Percentiles rank a stretch among this genome's conserved stretches.
Conservation (phyloP, 306 rosid species). For the Begonia fuchsioides region DNA sequence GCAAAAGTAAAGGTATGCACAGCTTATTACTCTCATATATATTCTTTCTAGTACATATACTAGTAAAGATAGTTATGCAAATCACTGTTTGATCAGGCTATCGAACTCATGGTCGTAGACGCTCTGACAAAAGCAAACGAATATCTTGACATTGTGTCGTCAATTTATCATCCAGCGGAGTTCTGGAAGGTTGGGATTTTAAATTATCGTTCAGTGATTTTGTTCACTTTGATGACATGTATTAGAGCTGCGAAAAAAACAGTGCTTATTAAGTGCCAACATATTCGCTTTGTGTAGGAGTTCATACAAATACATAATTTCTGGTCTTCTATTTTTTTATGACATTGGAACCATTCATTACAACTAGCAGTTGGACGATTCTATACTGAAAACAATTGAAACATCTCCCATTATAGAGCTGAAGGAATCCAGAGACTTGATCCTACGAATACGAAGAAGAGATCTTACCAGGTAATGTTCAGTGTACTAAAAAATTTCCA, state of each 20-base stretch:
- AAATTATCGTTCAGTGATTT: too few species aligned
- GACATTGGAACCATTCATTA: slow-evolving; percentile 6
- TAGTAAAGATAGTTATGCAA: too few species aligned
- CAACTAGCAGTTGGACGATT: slow-evolving; percentile 68
- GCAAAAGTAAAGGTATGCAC: slow-evolving; percentile 77
- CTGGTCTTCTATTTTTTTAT: too few species aligned
- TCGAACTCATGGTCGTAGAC: slow-evolving; percentile 88
- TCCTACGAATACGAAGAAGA: slow-evolving; percentile 74
- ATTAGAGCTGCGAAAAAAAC: too few species aligned
- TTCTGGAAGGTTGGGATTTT: slow-evolving; percentile 75
- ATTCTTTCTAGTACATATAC: too few species aligned
- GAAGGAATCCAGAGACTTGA: slow-evolving; percentile 71
- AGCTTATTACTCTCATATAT: slow-evolving; percentile 1
- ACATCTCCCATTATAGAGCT: slow-evolving; percentile 46
- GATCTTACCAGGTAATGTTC: slow-evolving; percentile 56
- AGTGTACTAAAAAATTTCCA: too few species aligned
- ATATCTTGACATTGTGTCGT: slow-evolving; percentile 50
- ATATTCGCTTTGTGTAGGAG: too few species aligned
- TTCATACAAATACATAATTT: too few species aligned
- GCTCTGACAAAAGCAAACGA: slow-evolving; percentile 60
- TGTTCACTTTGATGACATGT: too few species aligned
- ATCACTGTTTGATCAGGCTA: slow-evolving; percentile 35
- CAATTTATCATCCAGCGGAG: slow-evolving; percentile 46
- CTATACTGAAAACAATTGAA: slow-evolving; percentile 72
- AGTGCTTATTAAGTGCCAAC: too few species aligned